phyloP scores from a whole-genome alignment of 139 green algal genomes.

The Chlorella sorokiniana region DNA sequence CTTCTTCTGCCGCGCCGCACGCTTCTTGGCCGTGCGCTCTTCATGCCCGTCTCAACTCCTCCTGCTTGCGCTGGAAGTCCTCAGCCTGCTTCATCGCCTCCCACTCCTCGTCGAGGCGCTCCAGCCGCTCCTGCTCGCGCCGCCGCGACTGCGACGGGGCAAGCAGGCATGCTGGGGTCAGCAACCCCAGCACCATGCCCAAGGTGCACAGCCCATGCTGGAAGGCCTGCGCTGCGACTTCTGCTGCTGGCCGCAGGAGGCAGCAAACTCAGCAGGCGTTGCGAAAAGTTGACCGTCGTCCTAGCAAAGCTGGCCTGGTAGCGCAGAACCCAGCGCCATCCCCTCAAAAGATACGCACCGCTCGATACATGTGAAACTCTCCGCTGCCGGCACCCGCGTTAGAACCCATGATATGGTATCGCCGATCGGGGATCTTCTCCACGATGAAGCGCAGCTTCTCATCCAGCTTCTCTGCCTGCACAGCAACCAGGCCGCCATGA shows the following conservation, averaged over 20 bases:
- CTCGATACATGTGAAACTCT: constrained; percentile 90
- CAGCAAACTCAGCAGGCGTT: no score
- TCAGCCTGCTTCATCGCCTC: background rate
- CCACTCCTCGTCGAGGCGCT: constrained; percentile 22
- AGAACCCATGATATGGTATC: constrained; percentile 80
- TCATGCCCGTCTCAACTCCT: constrained; percentile 48
- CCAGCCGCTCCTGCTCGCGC: constrained; percentile 25
- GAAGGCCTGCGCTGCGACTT: no score
- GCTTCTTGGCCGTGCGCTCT: constrained; percentile 61
- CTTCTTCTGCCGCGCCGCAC: constrained; percentile 70
- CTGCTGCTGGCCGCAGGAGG: no score
- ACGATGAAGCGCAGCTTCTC: constrained; percentile 86
- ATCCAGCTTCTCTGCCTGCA: constrained; percentile 81
- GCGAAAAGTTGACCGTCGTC: no score
- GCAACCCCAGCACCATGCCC: no score
- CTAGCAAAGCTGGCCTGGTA: background rate
- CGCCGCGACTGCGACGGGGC: constrained; percentile 3
- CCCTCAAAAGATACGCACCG: background rate
- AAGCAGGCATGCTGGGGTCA: background rate
- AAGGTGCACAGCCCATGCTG: no score
- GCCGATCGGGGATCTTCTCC: constrained; percentile 74
- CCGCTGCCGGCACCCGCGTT: constrained; percentile 85
- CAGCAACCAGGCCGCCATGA: no score
- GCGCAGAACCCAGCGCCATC: background rate
- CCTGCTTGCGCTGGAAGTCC: constrained; percentile 38